These are phyloP conservation scores for Phylloporus sp. DNA, from an alignment of 768 basidiomycete genomes.

Conservation along the genomic window DNA sequence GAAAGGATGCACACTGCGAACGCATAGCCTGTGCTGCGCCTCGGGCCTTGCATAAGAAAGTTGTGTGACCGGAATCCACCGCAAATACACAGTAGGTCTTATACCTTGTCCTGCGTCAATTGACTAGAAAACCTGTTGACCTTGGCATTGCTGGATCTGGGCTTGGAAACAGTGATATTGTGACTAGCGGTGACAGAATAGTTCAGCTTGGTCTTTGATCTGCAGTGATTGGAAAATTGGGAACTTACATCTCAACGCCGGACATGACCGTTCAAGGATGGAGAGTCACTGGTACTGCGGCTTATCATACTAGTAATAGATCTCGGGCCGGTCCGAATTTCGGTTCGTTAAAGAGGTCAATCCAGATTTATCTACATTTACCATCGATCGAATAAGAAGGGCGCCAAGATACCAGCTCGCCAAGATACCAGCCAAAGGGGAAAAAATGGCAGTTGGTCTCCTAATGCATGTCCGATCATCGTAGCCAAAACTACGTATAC, in stretches of 20 bases:
- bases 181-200: slow-evolving; percentile 8
- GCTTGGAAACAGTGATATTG: slow-evolving; percentile 17
- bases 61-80: background rate
- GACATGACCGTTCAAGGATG: too few species aligned
- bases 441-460: too few species aligned
- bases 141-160: slow-evolving; percentile 34
- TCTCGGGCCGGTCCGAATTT: slow-evolving; percentile 6
- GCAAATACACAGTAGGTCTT: slow-evolving; percentile 4
- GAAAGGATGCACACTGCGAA: slow-evolving; percentile 34
- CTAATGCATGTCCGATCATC: too few species aligned
- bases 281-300: too few species aligned
- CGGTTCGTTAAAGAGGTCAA: background rate
- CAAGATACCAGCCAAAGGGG: too few species aligned
- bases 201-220: background rate
- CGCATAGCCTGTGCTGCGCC: slow-evolving; percentile 87
- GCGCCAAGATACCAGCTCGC: too few species aligned
- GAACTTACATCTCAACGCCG: slow-evolving; percentile 55
- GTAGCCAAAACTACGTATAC: too few species aligned
- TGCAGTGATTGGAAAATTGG: background rate
- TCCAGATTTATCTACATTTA: slow-evolving; percentile 2
- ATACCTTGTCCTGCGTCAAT: slow-evolving; percentile 76
- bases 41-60: slow-evolving; percentile 36
- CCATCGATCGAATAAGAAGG: too few species aligned
- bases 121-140: slow-evolving; percentile 74
- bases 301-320: slow-evolving; percentile 13